Evolutionary conservation across 805 yeast genomes (phyloP).

Genomic region (Barnettozyma vustinii): DNA sequence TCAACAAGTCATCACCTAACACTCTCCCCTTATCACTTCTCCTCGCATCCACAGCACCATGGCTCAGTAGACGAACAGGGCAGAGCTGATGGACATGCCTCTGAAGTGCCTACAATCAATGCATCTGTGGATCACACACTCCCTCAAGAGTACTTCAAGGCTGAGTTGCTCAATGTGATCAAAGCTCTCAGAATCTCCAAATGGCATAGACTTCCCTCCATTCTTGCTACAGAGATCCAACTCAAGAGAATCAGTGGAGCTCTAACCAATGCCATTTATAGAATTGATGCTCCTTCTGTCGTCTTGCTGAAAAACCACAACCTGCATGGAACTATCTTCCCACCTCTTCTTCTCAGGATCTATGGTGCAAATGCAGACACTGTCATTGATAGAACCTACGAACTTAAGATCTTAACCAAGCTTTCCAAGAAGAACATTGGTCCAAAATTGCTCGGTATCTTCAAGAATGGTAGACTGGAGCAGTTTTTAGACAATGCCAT

Average conservation of each 20-base stretch:
- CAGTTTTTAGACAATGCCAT: slow-evolving; percentile 82
- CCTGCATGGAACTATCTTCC: slow-evolving; percentile 38
- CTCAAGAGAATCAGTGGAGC: slow-evolving; percentile 84
- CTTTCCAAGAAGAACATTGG: slow-evolving; percentile 79
- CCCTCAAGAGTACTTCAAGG: slow-evolving; percentile 81
- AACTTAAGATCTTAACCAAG: slow-evolving; percentile 65
- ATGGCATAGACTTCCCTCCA: slow-evolving; percentile 53
- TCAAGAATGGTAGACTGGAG: slow-evolving; percentile 89
- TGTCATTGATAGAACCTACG: slow-evolving; percentile 81
- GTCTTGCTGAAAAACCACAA: slow-evolving; percentile 30
- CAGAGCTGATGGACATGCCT: neutral
- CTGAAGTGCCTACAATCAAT: slow-evolving; percentile 42
- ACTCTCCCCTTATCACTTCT: slow-evolving; percentile 8
- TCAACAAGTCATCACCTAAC: slow-evolving; percentile 6
- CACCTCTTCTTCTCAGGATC: slow-evolving; percentile 66
- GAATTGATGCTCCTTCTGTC: slow-evolving; percentile 51
- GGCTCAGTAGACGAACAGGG: neutral
- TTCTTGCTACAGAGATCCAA: slow-evolving; percentile 38
- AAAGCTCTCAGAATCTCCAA: slow-evolving; percentile 63
- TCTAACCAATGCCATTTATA: slow-evolving; percentile 83
- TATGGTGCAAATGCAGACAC: slow-evolving; percentile 86
- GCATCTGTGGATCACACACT: slow-evolving; percentile 67
- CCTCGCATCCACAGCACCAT: slow-evolving; percentile 6
- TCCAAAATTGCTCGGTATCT: slow-evolving; percentile 83
- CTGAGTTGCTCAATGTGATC: slow-evolving; percentile 64